These are phyloP conservation scores for Volvox reticuliferus DNA, from an alignment of 139 green algal species.

Conservation along the genomic window DNA sequence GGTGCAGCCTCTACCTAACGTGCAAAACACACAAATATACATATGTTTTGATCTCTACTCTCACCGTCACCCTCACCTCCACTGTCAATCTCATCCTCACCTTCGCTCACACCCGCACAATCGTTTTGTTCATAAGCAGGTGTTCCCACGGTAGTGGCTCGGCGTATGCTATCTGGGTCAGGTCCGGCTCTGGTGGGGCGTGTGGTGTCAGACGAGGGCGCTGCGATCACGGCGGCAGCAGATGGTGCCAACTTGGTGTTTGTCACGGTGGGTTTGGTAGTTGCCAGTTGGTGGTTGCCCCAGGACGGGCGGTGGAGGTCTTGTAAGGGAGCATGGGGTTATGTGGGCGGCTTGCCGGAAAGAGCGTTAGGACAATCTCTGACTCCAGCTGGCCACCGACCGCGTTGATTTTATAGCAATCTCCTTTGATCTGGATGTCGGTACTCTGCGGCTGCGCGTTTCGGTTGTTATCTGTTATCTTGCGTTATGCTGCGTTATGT, in stretches of 20 bases:
- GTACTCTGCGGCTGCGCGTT: no score
- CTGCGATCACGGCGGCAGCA: constrained; percentile 74
- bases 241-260: constrained; percentile 89
- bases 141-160: constrained; percentile 89
- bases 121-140: constrained; percentile 57
- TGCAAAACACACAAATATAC: no score
- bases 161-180: constrained; percentile 75
- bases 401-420: no score
- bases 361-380: no score
- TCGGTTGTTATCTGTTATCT: neutral
- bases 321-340: no score
- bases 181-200: constrained; percentile 75
- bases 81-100: neutral
- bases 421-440: no score
- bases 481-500: neutral
- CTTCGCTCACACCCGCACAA: no score
- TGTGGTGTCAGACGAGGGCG: constrained; percentile 59
- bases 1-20: no score
- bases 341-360: no score
- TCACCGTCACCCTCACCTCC: neutral
- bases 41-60: no score
- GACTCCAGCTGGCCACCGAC: no score
- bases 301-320: no score
- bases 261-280: constrained; percentile 60
- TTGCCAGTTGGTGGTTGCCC: neutral